A percentile compares a stretch with the other conserved stretches of the same genome.
Conservation (phyloP, 1,139 yeast species). For the Sporopachydermia cereana region DNA sequence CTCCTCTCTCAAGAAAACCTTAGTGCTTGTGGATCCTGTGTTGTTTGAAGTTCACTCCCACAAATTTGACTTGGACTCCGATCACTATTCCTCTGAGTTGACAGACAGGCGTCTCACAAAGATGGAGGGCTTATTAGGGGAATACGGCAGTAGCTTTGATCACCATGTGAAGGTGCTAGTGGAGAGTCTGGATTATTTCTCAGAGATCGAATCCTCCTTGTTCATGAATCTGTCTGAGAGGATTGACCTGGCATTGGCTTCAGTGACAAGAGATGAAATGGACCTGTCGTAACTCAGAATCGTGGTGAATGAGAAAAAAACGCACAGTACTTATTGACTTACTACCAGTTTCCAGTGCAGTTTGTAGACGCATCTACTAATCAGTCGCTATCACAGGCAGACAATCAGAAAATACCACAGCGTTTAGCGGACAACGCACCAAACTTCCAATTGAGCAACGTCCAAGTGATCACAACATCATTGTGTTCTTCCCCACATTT, state of each 20-base stretch:
- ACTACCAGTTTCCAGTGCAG: too few relatives aligned
- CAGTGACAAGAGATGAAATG: not conserved
- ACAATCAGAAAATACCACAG: too few relatives aligned
- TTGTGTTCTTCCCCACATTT: too few relatives aligned
- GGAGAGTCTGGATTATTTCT: constrained; percentile 42
- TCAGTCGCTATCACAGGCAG: too few relatives aligned
- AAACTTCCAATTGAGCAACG: too few relatives aligned
- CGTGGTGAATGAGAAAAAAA: too few relatives aligned
- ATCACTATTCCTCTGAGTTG: constrained; percentile 28
- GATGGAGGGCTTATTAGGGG: constrained; percentile 37
- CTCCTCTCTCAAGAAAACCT: constrained; percentile 41
- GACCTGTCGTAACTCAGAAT: too few relatives aligned
- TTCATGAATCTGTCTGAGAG: constrained; percentile 42
- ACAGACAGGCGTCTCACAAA: constrained; percentile 32
- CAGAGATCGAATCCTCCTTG: constrained; percentile 53
- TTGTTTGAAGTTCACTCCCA: constrained; percentile 31
- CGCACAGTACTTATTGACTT: too few relatives aligned
- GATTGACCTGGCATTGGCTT: constrained; percentile 27
- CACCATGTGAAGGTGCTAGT: constrained; percentile 43
- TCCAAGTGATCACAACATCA: too few relatives aligned
- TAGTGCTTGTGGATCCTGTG: constrained; percentile 39
- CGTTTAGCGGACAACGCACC: too few relatives aligned
- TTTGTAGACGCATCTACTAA: too few relatives aligned
- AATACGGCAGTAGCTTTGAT: constrained; percentile 44
- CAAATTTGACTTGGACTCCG: constrained; percentile 29